phyloP scores from a whole-genome alignment of 495 filamentous ascomycete species.

The Xylona heveae region DNA sequence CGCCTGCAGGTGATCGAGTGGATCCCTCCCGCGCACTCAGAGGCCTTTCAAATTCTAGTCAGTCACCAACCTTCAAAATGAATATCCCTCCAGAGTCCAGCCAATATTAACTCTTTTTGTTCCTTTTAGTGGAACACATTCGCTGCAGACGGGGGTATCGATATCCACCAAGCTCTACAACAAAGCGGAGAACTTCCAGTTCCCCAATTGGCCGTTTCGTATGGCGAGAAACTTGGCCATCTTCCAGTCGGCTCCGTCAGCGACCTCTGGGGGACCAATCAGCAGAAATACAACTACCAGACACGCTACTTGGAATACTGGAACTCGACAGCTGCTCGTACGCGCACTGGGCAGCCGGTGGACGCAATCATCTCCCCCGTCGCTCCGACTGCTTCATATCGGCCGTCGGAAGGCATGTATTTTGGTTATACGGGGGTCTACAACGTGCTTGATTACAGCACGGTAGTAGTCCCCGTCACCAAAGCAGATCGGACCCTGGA shows the following conservation, averaged over 20 bases:
- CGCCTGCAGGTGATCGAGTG: slow-evolving; percentile 27
- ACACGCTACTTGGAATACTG: slow-evolving; percentile 51
- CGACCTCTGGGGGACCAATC: slow-evolving; percentile 29
- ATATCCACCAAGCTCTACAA: slow-evolving; percentile 23
- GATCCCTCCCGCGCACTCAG: slow-evolving; percentile 29
- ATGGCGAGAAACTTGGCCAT: slow-evolving; percentile 19
- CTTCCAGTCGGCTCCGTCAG: no score
- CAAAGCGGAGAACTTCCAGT: slow-evolving; percentile 32
- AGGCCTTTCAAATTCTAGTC: slow-evolving; percentile 15
- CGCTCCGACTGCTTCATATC: slow-evolving; percentile 25
- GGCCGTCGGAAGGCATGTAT: slow-evolving; percentile 23
- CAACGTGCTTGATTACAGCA: slow-evolving; percentile 36
- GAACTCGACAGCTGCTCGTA: slow-evolving; percentile 32
- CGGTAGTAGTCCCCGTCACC: slow-evolving; percentile 35
- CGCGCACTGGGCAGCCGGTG: slow-evolving; percentile 33
- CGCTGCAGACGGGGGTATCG: slow-evolving; percentile 25
- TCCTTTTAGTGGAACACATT: slow-evolving; percentile 18
- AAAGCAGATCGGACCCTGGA: slow-evolving; percentile 31
- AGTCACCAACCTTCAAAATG: neutral
- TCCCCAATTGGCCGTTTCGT: slow-evolving; percentile 18
- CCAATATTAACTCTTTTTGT: slow-evolving; percentile 6
- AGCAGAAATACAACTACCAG: slow-evolving; percentile 34
- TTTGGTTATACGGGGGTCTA: slow-evolving; percentile 30
- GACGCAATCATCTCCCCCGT: slow-evolving; percentile 29
- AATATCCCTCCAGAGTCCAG: neutral